A percentile compares a stretch with the other conserved stretches of the same genome.
Evolutionary conservation across 2,329 filamentous ascomycete species (phyloP).

Genomic region (Apiospora kogelbergensis): DNA sequence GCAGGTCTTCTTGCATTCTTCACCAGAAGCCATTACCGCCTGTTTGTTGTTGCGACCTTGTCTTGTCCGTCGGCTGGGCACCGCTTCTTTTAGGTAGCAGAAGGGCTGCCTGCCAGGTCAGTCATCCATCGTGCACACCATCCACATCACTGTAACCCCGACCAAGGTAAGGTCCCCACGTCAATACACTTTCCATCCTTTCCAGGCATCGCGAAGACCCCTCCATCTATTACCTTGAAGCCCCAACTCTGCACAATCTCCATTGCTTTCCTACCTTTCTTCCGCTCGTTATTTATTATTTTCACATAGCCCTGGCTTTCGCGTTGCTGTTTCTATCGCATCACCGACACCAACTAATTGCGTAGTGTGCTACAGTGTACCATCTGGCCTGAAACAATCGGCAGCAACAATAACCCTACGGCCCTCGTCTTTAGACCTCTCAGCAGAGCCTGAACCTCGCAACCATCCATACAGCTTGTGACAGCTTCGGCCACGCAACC

Average conservation of each 20-base stretch:
- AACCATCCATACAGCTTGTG: neutral
- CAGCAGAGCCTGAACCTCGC: neutral
- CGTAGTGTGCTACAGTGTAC: neutral
- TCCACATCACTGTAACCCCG: neutral
- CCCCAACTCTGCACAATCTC: neutral
- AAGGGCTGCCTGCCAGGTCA: neutral
- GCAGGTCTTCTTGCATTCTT: neutral
- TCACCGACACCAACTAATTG: neutral
- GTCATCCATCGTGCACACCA: neutral
- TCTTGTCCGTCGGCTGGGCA: neutral
- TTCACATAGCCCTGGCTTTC: neutral
- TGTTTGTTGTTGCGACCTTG: neutral
- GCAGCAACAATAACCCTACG: neutral
- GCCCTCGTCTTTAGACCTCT: neutral
- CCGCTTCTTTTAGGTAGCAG: neutral
- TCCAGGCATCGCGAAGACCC: neutral
- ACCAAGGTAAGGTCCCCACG: conserved; percentile 6
- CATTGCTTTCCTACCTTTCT: neutral
- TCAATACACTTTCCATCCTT: neutral
- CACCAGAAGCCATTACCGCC: neutral
- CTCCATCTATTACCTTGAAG: neutral
- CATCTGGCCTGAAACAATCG: neutral
- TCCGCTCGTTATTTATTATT: neutral
- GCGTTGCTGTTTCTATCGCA: neutral
- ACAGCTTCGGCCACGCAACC: neutral